Evolutionary conservation across 2,329 filamentous ascomycete genomes (phyloP), one percentile per base, ranked within the genome.

Genomic region (Penicillium sp.): DNA sequence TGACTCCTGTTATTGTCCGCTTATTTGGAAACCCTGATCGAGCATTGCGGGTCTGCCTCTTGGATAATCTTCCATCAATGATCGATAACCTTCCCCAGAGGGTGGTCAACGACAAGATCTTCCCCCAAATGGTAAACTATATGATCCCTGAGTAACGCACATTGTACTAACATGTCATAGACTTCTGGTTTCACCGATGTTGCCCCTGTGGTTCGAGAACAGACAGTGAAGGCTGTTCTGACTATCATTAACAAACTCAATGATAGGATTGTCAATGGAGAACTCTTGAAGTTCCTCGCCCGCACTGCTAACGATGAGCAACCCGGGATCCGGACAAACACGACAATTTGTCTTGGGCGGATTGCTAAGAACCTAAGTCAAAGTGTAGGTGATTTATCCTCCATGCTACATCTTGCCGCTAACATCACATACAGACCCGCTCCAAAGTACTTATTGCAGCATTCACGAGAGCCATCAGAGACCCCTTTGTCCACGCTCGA

Each of bases 241-340:
- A 87, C 89, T 0, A 85, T 99, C 46, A 89, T 97, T 56, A 82
- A 83, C 29, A 99, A 99, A 75, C 82, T 99, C 0, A 96, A 92
- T 1, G 94, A 99, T 69, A 86, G 94, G 38, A 90, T 90, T 8
- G 88, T 97, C 66, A 99, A 99, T 66, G 93, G 94, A 54, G 94
- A 99, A 67, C 82, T 99, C 12, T 80, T 99, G 23, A 90, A 89
- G 67, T 89, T 96, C 70, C 82, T 99, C 29, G 94, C 94, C 43
- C 97, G 96, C 74, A 97, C 93, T 1, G 92, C 94, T 46, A 99
- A 97, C 67, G 94, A 99, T 62, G 94, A 97, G 68, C 93, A 99
- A 70, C 92, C 94, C 1, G 94, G 94, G 0, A 99, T 99, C 64
- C 86, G 94, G 61, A 99, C 94, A 9, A 99, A 99, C 73, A 99